Evolutionary conservation across 805 yeast species (phyloP).

Genomic region (Tetrapisispora iriomotensis): DNA sequence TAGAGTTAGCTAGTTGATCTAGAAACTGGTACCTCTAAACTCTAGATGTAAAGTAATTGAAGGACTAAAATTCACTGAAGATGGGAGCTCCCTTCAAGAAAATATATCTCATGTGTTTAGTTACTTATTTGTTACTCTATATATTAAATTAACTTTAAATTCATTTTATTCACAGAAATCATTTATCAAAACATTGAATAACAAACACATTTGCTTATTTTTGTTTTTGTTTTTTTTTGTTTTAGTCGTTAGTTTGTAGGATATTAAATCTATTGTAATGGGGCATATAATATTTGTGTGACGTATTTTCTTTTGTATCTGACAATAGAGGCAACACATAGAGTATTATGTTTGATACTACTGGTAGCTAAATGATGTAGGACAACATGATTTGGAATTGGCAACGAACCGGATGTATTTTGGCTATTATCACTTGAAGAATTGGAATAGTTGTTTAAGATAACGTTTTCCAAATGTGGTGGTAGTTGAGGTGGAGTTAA

Average conservation of each 20-base stretch:
- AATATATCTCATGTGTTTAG: no score
- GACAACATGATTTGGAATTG: conserved; percentile 92
- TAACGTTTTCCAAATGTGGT: conserved; percentile 91
- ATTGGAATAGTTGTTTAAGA: conserved; percentile 58
- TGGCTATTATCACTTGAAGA: conserved; percentile 33
- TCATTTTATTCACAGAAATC: no score
- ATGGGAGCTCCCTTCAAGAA: no score
- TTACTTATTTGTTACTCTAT: no score
- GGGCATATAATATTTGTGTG: conserved; percentile 87
- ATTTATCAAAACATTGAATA: no score
- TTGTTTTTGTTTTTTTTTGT: neutral
- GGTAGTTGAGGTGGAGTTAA: conserved; percentile 93
- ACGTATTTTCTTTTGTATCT: conserved; percentile 82
- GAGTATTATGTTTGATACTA: conserved; percentile 82
- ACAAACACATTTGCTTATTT: neutral
- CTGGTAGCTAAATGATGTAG: conserved; percentile 93
- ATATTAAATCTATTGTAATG: conserved; percentile 26
- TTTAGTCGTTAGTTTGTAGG: neutral
- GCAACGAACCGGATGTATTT: conserved; percentile 79
- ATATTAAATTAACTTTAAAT: no score
- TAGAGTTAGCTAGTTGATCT: no score
- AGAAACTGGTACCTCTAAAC: no score
- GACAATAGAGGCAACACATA: conserved; percentile 87
- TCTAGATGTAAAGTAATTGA: no score
- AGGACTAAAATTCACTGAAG: no score